phyloP scores from a whole-genome alignment of 306 rosid species.

The Gastrolobium villosum region DNA sequence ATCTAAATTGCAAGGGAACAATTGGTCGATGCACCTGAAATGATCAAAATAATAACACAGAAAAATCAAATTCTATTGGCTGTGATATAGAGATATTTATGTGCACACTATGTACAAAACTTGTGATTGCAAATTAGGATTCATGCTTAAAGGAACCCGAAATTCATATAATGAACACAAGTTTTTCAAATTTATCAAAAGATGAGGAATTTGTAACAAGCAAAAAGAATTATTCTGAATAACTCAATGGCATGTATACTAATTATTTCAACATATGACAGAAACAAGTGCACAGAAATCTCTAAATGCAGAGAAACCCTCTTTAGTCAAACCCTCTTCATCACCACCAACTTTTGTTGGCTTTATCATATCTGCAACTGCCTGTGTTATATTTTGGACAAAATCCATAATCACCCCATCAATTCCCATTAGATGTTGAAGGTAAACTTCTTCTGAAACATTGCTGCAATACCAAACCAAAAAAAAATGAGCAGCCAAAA shows the following conservation, averaged over 20 bases:
- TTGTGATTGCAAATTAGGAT: background rate
- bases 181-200: constrained; percentile 12
- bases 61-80: constrained; percentile 38
- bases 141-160: constrained; percentile 7
- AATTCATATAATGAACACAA: background rate
- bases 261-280: background rate
- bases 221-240: background rate
- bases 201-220: constrained; percentile 4
- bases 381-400: constrained; percentile 79
- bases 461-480: constrained; percentile 62
- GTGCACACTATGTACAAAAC: constrained; percentile 6
- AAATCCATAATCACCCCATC: constrained; percentile 93
- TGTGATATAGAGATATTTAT: constrained; percentile 17
- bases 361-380: constrained; percentile 67
- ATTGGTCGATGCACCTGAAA: constrained; percentile 64
- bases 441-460: constrained; percentile 86
- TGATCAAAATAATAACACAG: constrained; percentile 38
- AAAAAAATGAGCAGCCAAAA: background rate
- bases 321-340: constrained; percentile 57
- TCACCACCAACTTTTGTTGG: constrained; percentile 53
- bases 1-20: constrained; percentile 51
- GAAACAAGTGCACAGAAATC: constrained; percentile 19
- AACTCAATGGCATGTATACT: constrained; percentile 3
- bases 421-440: constrained; percentile 93
- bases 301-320: constrained; percentile 39